Evolutionary conservation across 345 rosid species (phyloP), one percentile per base, ranked within the genome.

Genomic region (Cardiospermum halicacabum): DNA sequence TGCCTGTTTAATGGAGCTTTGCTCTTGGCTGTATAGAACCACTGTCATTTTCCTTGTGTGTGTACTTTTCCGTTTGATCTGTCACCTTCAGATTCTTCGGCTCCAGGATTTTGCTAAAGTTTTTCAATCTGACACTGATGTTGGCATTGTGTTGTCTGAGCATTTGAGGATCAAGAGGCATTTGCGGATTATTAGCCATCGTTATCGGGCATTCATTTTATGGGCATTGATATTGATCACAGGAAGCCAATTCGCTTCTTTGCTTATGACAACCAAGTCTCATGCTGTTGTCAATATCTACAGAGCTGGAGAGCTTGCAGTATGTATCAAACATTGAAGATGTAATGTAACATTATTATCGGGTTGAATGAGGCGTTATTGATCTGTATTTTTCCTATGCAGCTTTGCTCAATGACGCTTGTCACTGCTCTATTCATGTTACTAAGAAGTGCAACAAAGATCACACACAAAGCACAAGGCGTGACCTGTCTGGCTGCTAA

Each of bases 51-150:
- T 93, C 88, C 69, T 90, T 0, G 89, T 91, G 7, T 91, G 97
- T 28, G 86, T 88, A 16, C 92, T 91, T 63, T 93, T 91, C 82
- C 96, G 80, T 47, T 77, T 94, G 34, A 81, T 91, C 58, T 94
- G 97, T 78, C 85, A 83, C 73, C 97, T 94, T 22, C 99, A 94
- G 77, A 89, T 94, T 80, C 89, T 94, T 11, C 77, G 97, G 28
- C 85, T 91, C 15, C 95, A 88, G 58, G 99, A 94, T 68, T 94
- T 86, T 45, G 95, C 95, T 58, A 64, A 66, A 62, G 80, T 91
- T 13, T 93, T 94, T 68, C 81, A 85, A 11, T 74, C 58, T 16
- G 99, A 94, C 48, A 82, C 92, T 11, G 95, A 94, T 66, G 92
- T 93, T 58, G 78, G 77, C 49, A 76, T 84, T 0, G 81, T 94